Conservation (phyloP, 257 asterid genomes). For the Pogostemon cablin region DNA sequence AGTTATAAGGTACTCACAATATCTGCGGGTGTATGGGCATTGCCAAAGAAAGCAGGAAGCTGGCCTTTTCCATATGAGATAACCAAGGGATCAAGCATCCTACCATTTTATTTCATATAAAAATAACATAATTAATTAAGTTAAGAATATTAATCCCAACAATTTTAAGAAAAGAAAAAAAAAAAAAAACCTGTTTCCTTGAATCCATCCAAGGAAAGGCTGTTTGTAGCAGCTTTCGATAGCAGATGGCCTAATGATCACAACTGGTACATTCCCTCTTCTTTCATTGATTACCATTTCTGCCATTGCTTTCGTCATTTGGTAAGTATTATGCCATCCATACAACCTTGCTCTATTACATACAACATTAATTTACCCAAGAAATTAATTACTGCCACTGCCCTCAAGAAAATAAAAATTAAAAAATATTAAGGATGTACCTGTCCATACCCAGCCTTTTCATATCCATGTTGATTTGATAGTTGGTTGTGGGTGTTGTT, state of each 20-base stretch:
- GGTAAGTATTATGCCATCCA: slow-evolving; percentile 2
- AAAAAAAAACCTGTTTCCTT: neutral
- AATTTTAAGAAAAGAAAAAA: neutral
- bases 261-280: neutral
- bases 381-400: too few species aligned
- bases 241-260: slow-evolving; percentile 3
- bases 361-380: neutral
- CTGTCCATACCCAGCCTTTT: slow-evolving; percentile 43
- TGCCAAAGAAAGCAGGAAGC: neutral
- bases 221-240: neutral
- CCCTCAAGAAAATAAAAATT: neutral
- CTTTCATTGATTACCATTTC: neutral
- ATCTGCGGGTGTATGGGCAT: neutral
- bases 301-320: neutral
- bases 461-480: slow-evolving; percentile 28
- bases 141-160: neutral
- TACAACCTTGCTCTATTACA: neutral
- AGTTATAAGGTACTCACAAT: neutral
- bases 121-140: neutral
- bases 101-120: neutral
- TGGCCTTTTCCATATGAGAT: neutral
- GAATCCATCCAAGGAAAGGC: neutral
- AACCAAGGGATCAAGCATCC: neutral
- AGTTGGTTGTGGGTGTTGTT: slow-evolving; percentile 15
- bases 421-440: slow-evolving; percentile 14